Conservation (phyloP, 1,284 basidiomycete species). For the Puccinia horiana region DNA sequence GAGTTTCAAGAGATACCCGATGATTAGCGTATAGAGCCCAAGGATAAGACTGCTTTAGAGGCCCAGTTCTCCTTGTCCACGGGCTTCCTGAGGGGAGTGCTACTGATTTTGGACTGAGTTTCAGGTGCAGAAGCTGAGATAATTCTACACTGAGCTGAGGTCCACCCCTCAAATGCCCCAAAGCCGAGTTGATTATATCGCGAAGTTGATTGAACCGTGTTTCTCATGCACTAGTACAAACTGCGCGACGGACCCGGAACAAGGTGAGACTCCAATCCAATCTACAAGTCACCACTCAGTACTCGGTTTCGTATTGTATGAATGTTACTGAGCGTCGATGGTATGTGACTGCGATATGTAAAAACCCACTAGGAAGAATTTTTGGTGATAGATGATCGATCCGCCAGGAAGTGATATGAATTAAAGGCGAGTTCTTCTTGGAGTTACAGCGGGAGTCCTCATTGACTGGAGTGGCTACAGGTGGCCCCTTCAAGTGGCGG, state of each 20-base stretch:
- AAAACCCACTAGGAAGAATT: neutral
- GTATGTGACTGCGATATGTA: neutral
- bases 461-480: neutral
- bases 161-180: neutral
- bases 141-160: neutral
- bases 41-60: neutral
- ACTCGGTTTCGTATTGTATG: neutral
- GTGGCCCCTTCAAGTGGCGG: neutral
- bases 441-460: neutral
- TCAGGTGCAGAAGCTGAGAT: neutral
- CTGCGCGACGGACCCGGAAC: slow-evolving; percentile 14
- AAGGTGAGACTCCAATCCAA: neutral
- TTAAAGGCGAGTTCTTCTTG: neutral
- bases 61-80: neutral
- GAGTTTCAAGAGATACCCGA: neutral
- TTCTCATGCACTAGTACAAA: neutral
- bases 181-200: neutral
- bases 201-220: neutral
- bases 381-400: neutral
- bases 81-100: neutral
- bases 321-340: neutral
- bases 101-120: neutral
- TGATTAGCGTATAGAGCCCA: neutral
- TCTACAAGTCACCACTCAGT: slow-evolving; percentile 1
- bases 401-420: neutral